Evolutionary conservation across 2,329 filamentous ascomycete species (phyloP), one percentile per base, ranked within the genome.

Genomic region (Ampelomyces quisqualis): DNA sequence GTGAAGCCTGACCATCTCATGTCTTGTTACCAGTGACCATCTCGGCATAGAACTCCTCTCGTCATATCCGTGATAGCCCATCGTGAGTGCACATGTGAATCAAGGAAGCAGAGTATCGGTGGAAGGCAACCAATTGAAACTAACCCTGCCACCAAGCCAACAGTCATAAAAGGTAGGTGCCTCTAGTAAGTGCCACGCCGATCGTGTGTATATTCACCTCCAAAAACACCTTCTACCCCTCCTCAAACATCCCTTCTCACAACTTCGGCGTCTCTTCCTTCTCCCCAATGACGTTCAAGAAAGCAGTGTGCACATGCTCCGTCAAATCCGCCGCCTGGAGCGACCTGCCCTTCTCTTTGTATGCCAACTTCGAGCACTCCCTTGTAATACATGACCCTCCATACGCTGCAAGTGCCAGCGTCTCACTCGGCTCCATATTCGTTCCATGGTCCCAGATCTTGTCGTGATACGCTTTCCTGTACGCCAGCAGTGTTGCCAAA

Each of bases 311-410:
- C 7, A 98, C 86, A 70, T 95, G 86, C 13, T 93, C 89, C 0
- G 91, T 96, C 64, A 98, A 71, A 69, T 97, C 93, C 54, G 87
- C 90, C 1, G 93, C 93, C 73, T 97, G 93, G 64, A 98, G 72
- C 62, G 87, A 89, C 51, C 93, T 80, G 1, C 93, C 91, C 60
- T 84, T 88, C 67, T 90, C 87, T 57, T 80, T 76, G 70, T 94
- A 98, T 0, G 93, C 93, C 44, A 90, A 73, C 34, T 88, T 80
- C 14, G 91, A 96, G 64, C 86, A 95, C 66, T 95, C 90, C 67
- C 91, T 83, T 43, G 93, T 97, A 41, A 98, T 81, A 14, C 85
- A 81, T 57, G 87, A 88, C 2, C 91, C 93, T 0, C 87, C 91
- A 73, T 87, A 96, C 1, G 88, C 91, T 11, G 85, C 88, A 49